Base-by-base conservation (phyloP, 2,329 filamentous ascomycete species). In the Trichoderma sp. region DNA sequence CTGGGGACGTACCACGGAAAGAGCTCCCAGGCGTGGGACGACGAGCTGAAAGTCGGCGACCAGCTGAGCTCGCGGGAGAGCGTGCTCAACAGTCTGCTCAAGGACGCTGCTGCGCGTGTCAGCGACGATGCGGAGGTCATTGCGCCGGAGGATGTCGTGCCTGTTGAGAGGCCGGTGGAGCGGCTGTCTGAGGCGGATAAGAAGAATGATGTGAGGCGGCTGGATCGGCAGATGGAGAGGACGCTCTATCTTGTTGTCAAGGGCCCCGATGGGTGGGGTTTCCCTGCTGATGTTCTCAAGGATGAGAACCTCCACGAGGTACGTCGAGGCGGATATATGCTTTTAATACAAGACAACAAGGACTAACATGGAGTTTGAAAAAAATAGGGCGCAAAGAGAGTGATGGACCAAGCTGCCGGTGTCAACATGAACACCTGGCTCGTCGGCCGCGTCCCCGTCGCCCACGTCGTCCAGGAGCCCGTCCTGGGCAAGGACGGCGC, bases 371-470 rank as follows among this genome's bases (percentile, higher is more conserved):
- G 5, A 49, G 7, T 3, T 4, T 43, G 43, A 47, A 47, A 19
- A 43, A 16, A 11, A 71, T 75, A 99, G 96, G 90, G 92, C 56
- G 94, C 95, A 47, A 88, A 93, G 77, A 88, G 94, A 70, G 89
- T 94, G 67, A 85, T 98, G 29, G 85, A 90, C 64, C 86, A 92
- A 75, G 85, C 93, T 4, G 94, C 91, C 11, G 96, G 96, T 70
- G 83, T 92, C 71, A 96, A 99, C 85, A 98, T 99, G 94, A 98
- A 98, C 84, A 97, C 94, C 68, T 99, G 96, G 94, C 88, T 98
- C 74, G 92, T 99, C 63, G 95, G 94, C 71, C 94, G 94, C 75
- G 91, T 92, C 70, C 96, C 96, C 13, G 87, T 97, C 70, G 95
- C 94, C 31, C 92, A 97, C 81, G 82, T 92, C 76, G 85, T 92